Evolutionary conservation across 2,329 filamentous ascomycete genomes (phyloP), one percentile per base, ranked within the genome.

Genomic region (Botrytis aclada): DNA sequence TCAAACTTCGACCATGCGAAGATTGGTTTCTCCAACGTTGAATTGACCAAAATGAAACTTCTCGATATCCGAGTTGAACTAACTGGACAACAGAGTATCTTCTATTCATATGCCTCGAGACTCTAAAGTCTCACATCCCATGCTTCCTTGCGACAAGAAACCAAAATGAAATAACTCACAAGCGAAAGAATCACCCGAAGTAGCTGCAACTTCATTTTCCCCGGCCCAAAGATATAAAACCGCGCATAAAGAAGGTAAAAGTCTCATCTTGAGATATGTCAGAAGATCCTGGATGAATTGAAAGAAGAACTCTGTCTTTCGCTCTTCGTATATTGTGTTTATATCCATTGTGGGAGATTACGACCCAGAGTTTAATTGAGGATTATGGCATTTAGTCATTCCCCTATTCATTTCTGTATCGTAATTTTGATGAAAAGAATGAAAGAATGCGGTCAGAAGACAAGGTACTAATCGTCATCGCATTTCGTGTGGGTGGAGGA

Each of bases 91-190:
- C 3, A n/a, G 6, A n/a, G 6, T 20, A 9, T 58, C n/a, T 32
- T 22, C 29, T 9, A 32, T 58, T 16, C 54, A 58, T 18, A 58
- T 9, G 32, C n/a, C 54, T 54, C 12, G 25, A 1, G 47, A 16
- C 25, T n/a, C 4, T 29, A 0, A 20, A 60, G 5, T 8, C 9
- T 10, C 18, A 12, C 18, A 60, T 1, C 16, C 3, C 14, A 2
- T 1, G 22, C 29, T 34, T 9, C 16, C 32, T 29, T 29, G 3
- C 56, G 1, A 22, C 18, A 34, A 22, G 32, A 60, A 34, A 34
- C 8, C 1, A 10, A 34, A 60, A 60, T 6, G 4, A 60, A 34
- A 60, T 4, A 60, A 12, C 56, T 10, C 56, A 60, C 56, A 58
- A 34, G 29, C 18, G 34, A 34, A 58, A 34, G 1, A 5, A 12